Base-by-base conservation (phyloP, 768 basidiomycete genomes). In the Xerocomellus dryophilus region DNA sequence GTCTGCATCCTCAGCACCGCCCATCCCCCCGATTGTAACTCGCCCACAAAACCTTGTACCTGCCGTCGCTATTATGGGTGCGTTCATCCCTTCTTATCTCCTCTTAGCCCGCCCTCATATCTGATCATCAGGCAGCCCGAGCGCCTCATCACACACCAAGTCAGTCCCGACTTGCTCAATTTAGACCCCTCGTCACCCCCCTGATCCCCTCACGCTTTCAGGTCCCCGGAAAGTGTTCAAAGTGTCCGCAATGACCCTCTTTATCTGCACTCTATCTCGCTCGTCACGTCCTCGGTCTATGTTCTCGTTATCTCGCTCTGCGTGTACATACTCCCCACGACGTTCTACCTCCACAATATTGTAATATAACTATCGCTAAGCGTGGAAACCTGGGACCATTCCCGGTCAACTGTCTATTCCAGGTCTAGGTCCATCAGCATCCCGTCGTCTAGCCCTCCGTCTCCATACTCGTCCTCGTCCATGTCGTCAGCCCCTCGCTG, bases 361-460 rank as follows among this genome's bases (percentile, higher is more conserved):
- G 62, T 66, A 63, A 43, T 50, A 59, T 54, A 42, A 25, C n/a
- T 18, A 43, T 47, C 20, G 10, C 20, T 42, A 54, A 39, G 34
- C 47, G 40, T 31, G 38, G 38, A 45, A 47, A 29, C 12, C 0
- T 12, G 21, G 10, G 15, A 6, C 31, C 8, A 25, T 49, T 20
- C 12, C 42, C 47, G 23, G 20, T 29, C 27, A 10, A 10, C 27
- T 29, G 14, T 18, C 32, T 51, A 54, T 34, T 50, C 66, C 48
- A 77, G 43, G 67, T 85, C 82, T 59, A 86, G 66, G 39, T 84
- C 82, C 61, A 81, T 76, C 34, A 89, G 60, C 72, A 82, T 78
- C 44, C 72, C 76, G 61, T 90, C 85, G 23, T 79, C 77, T 51
- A 90, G 77, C 12, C 84, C 88, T 3, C 83, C 86, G 58, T 87